phyloP scores from a whole-genome alignment of 2,329 filamentous ascomycete species.

The Canariomyces notabilis region DNA sequence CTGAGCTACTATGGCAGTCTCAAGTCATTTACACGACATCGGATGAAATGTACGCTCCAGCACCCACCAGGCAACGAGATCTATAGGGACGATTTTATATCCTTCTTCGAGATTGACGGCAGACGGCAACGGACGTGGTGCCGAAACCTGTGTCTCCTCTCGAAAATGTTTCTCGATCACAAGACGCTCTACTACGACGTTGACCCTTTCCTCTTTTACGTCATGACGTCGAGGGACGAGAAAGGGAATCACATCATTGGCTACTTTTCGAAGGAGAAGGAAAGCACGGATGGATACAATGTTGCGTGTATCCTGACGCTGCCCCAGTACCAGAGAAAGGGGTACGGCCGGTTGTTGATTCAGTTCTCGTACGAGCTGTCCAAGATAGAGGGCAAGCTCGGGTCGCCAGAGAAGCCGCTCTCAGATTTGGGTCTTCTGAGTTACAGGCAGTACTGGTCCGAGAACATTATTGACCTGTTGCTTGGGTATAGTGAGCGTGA shows the following conservation, averaged over 20 bases:
- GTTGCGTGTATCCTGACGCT: slow-evolving; percentile 96
- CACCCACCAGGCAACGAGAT: slow-evolving; percentile 98
- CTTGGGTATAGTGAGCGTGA: slow-evolving; percentile 63
- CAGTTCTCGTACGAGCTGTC: slow-evolving; percentile 97
- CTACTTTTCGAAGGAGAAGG: slow-evolving; percentile 99
- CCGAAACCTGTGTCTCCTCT: slow-evolving; percentile 87
- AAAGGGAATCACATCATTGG: slow-evolving; percentile 93
- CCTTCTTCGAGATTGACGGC: slow-evolving; percentile 96
- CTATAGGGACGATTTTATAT: slow-evolving; percentile 88
- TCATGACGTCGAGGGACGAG: slow-evolving; percentile 87
- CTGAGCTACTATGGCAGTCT: slow-evolving; percentile 82
- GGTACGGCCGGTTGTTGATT: slow-evolving; percentile 87
- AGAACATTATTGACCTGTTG: slow-evolving; percentile 86
- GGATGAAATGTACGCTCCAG: slow-evolving; percentile 81
- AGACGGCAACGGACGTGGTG: slow-evolving; percentile 93
- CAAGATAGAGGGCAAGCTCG: slow-evolving; percentile 90
- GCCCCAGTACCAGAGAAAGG: slow-evolving; percentile 92
- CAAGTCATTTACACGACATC: slow-evolving; percentile 78
- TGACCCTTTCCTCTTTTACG: slow-evolving; percentile 98
- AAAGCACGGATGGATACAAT: slow-evolving; percentile 94
- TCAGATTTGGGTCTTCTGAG: slow-evolving; percentile 89
- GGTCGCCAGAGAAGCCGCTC: slow-evolving; percentile 92
- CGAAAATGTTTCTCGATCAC: slow-evolving; percentile 94
- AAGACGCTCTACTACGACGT: slow-evolving; percentile 99
- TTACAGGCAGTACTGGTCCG: slow-evolving; percentile 97